Evolutionary conservation across 495 filamentous ascomycete species (phyloP).

Genomic region (Pyrenopolyporus hunteri): DNA sequence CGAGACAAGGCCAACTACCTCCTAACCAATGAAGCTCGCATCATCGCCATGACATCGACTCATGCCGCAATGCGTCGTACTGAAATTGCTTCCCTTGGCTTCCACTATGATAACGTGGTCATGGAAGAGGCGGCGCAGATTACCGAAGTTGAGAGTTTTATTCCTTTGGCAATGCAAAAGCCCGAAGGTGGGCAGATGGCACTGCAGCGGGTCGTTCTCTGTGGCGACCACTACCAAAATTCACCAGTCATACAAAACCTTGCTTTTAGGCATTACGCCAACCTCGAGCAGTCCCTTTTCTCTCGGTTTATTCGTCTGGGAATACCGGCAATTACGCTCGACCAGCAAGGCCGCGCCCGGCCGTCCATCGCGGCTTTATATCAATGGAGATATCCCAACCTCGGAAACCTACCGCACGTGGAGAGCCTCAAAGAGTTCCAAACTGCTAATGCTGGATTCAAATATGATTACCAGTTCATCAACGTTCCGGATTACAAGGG

Average conservation of each 20-base stretch:
- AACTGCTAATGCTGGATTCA: constrained; percentile 88
- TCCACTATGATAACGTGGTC: constrained; percentile 96
- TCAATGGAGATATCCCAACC: constrained; percentile 86
- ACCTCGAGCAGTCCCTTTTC: constrained; percentile 95
- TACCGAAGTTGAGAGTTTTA: constrained; percentile 96
- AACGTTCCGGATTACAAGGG: constrained; percentile 95
- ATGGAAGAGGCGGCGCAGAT: constrained; percentile 99
- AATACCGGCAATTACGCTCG: constrained; percentile 86
- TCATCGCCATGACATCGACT: constrained; percentile 98
- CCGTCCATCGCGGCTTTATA: constrained; percentile 88
- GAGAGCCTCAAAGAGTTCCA: constrained; percentile 72
- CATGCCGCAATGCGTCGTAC: constrained; percentile 97
- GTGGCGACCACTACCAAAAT: constrained; percentile 96
- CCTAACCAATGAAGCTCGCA: constrained; percentile 89
- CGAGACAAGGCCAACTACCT: constrained; percentile 96
- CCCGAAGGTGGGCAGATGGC: constrained; percentile 73
- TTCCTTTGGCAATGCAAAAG: constrained; percentile 88
- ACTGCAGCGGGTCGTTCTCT: constrained; percentile 87
- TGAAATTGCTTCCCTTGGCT: constrained; percentile 89
- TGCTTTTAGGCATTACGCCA: constrained; percentile 94
- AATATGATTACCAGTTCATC: constrained; percentile 96
- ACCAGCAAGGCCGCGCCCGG: constrained; percentile 89
- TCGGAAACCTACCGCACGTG: constrained; percentile 80
- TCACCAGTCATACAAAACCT: constrained; percentile 94
- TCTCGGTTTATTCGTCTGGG: constrained; percentile 87